Evolutionary conservation across 1,284 basidiomycete genomes (phyloP).

Genomic region (Cutaneotrichosporon sp.): DNA sequence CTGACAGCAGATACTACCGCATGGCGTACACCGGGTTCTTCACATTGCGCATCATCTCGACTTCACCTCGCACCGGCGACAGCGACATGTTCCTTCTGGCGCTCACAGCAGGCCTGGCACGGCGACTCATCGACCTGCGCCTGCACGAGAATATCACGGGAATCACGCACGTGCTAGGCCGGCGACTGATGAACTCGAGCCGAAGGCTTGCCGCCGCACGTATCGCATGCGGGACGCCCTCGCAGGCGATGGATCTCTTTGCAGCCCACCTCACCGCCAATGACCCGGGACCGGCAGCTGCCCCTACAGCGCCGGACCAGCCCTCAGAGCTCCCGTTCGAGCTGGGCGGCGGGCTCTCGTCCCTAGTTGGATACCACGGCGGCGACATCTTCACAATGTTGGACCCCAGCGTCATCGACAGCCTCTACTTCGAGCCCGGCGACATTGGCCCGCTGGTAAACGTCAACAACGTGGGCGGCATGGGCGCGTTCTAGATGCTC

Average conservation of each 20-base stretch:
- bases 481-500: too few species aligned
- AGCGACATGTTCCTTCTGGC: conserved; percentile 25
- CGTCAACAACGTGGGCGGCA: too few species aligned
- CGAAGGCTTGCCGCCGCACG: conserved; percentile 14
- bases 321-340: neutral
- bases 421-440: neutral
- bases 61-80: conserved; percentile 14
- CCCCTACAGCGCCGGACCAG: neutral
- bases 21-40: conserved; percentile 23
- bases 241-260: neutral
- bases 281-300: fast-evolving
- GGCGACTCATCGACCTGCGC: conserved; percentile 19
- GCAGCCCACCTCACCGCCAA: neutral
- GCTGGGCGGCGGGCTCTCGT: neutral
- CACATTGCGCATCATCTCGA: conserved; percentile 24
- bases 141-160: conserved; percentile 24
- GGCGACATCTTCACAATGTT: neutral
- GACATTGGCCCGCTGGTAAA: too few species aligned
- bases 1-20: conserved; percentile 21
- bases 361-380: neutral
- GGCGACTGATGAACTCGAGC: conserved; percentile 20
- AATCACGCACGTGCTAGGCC: conserved; percentile 23
- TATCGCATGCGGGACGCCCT: neutral
- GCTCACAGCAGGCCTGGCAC: conserved; percentile 22
- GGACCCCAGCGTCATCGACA: neutral